Conservation (phyloP, 208 protist species). For the Angomonas deanei region DNA sequence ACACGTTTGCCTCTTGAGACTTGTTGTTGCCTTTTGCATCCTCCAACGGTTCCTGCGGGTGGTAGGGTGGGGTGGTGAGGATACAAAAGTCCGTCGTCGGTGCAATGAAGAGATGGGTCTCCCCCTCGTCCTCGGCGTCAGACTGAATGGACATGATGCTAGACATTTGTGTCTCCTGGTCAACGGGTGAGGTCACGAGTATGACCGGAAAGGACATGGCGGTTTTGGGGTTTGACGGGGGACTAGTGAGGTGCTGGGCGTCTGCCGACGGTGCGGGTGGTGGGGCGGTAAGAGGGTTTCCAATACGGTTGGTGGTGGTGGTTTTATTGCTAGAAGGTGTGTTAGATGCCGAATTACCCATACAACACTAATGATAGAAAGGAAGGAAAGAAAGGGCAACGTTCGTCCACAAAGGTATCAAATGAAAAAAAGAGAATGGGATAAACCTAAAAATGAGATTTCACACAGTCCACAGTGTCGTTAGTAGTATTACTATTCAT, state of each 20-base stretch:
- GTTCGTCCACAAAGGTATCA: background rate
- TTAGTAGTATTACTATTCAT: constrained; percentile 3
- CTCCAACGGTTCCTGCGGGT: no score
- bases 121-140: constrained; percentile 8
- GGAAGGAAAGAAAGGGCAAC: background rate
- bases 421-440: constrained; percentile 11
- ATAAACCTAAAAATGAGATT: background rate
- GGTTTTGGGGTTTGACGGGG: background rate
- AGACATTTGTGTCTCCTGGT: background rate
- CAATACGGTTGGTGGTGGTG: background rate
- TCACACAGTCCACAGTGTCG: background rate
- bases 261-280: background rate
- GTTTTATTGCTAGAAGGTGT: background rate
- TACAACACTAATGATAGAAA: background rate
- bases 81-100: no score
- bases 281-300: background rate
- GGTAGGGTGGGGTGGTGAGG: no score
- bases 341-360: constrained; percentile 3
- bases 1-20: background rate
- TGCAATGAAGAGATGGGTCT: background rate
- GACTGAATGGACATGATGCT: constrained; percentile 18
- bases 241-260: background rate
- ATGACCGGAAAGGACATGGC: background rate
- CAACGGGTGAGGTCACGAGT: background rate
- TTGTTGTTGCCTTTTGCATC: no score